These are phyloP conservation scores for Spathaspora sp. DNA, from an alignment of 1,139 yeast species.

Conservation along the genomic window DNA sequence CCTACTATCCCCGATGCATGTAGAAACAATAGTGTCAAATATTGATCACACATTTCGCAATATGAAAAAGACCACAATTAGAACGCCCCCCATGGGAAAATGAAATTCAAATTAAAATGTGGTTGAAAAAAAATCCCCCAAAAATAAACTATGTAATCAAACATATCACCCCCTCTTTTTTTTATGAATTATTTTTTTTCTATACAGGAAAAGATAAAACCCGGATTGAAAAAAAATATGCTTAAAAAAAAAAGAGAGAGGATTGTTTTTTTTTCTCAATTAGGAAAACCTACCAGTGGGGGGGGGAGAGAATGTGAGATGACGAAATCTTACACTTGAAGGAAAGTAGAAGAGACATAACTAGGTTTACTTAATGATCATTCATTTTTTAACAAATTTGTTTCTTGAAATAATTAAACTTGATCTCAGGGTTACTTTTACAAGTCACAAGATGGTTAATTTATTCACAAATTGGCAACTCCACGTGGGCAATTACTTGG, in stretches of 20 bases:
- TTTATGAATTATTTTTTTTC: too few relatives aligned
- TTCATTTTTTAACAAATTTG: too few relatives aligned
- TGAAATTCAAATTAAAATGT: not conserved
- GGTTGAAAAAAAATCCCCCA: not conserved
- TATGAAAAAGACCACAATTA: too few relatives aligned
- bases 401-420: too few relatives aligned
- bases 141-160: too few relatives aligned
- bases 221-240: not conserved
- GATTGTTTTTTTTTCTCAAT: not conserved
- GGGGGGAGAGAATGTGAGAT: not conserved
- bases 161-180: not conserved
- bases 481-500: not conserved
- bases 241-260: too few relatives aligned
- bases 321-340: not conserved
- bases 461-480: not conserved
- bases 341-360: not conserved
- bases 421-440: too few relatives aligned
- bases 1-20: too few relatives aligned
- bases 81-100: not conserved
- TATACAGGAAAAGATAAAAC: not conserved
- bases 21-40: too few relatives aligned
- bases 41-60: constrained; percentile 1
- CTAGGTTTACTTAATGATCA: too few relatives aligned
- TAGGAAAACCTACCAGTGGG: not conserved
- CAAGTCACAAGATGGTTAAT: not conserved